Conservation (phyloP, 1,284 basidiomycete genomes). For the Cystobasidiaceae sp. region DNA sequence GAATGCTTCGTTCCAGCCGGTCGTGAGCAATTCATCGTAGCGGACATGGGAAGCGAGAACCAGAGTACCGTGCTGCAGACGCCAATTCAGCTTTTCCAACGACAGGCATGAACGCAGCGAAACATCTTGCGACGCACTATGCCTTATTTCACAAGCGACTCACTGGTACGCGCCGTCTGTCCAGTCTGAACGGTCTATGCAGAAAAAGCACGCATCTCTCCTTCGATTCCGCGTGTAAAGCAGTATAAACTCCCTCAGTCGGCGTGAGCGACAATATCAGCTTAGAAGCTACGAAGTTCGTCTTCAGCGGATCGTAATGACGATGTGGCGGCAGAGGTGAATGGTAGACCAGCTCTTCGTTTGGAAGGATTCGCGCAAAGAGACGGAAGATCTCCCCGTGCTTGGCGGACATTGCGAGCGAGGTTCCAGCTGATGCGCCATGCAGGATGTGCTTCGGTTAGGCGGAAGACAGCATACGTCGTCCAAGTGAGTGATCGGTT, state of each 20-base stretch:
- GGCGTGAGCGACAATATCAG: conserved; percentile 23
- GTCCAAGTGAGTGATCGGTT: too few relatives aligned
- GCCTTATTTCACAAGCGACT: background rate
- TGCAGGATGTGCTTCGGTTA: too few relatives aligned
- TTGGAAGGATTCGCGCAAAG: conserved; percentile 15
- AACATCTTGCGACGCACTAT: background rate
- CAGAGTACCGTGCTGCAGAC: conserved; percentile 21
- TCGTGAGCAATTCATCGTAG: conserved; percentile 24
- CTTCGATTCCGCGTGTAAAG: background rate
- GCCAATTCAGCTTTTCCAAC: background rate
- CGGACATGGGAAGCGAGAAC: conserved; percentile 21
- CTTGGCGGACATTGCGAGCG: background rate
- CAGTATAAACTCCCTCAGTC: conserved; percentile 21
- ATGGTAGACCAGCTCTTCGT: conserved; percentile 27
- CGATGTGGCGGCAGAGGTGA: conserved; percentile 12
- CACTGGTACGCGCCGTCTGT: conserved; percentile 23
- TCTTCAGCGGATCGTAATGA: conserved; percentile 6
- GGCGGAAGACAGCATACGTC: too few relatives aligned
- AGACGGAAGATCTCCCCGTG: conserved; percentile 17
- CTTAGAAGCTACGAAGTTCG: conserved; percentile 1
- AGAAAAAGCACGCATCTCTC: conserved; percentile 13
- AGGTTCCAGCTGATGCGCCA: too few relatives aligned
- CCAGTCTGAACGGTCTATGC: conserved; percentile 24
- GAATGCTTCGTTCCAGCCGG: conserved; percentile 26
- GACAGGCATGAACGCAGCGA: background rate